These are phyloP conservation scores for Quillaja saponaria DNA, from an alignment of 306 rosid genomes.

Conservation along the genomic window DNA sequence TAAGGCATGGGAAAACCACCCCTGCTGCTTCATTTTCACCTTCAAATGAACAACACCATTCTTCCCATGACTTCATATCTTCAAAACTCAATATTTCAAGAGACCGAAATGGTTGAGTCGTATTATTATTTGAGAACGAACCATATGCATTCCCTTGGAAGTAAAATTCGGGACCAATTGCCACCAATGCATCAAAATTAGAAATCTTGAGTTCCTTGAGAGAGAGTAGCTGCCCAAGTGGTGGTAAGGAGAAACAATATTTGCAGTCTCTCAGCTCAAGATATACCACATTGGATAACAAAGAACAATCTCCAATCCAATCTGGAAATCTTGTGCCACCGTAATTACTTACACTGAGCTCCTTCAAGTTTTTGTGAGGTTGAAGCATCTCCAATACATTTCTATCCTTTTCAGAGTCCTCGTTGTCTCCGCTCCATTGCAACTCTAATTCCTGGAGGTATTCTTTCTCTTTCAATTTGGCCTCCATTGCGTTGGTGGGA, in stretches of 20 bases:
- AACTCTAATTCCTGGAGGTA: constrained; percentile 2
- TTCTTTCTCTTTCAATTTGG: constrained; percentile 20
- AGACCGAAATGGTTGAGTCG: too few relatives aligned
- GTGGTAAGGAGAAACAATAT: neutral
- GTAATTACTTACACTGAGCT: neutral
- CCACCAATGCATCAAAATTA: neutral
- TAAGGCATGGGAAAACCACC: too few relatives aligned
- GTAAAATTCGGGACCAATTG: constrained; percentile 17
- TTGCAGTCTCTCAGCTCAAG: rapidly evolving
- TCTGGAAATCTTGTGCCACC: constrained; percentile 12
- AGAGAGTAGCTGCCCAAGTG: constrained; percentile 17
- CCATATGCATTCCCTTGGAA: neutral
- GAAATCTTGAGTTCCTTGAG: neutral
- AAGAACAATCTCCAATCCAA: constrained; percentile 9
- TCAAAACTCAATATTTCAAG: too few relatives aligned
- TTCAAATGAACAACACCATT: too few relatives aligned
- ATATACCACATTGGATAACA: neutral
- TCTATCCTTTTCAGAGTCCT: neutral
- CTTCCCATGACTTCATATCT: too few relatives aligned
- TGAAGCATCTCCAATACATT: constrained; percentile 1
- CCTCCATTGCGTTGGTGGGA: neutral
- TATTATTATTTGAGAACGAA: too few relatives aligned
- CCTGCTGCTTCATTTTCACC: too few relatives aligned
- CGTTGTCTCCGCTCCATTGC: neutral
- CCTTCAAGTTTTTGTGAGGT: constrained; percentile 11